These are phyloP conservation scores for Castanea crenata DNA, from an alignment of 306 rosid species.

Conservation along the genomic window DNA sequence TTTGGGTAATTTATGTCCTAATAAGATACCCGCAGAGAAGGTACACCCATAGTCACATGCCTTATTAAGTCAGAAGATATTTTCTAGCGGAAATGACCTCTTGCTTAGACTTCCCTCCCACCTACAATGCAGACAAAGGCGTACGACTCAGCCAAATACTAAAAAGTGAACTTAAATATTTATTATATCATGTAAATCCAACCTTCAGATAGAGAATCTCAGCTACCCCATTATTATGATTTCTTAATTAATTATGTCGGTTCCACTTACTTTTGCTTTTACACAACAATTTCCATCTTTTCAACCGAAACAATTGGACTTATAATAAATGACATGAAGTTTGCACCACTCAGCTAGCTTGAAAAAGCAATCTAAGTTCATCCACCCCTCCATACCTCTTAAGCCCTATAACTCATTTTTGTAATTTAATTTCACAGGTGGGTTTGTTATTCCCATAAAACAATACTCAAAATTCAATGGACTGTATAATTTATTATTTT, in stretches of 20 bases:
- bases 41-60: too few species aligned
- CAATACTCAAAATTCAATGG: conserved; percentile 3
- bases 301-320: background rate
- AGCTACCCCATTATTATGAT: background rate
- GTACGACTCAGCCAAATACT: background rate
- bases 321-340: background rate
- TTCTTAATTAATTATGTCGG: background rate
- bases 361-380: background rate
- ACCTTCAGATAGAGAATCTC: conserved; percentile 4
- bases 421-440: conserved; percentile 2
- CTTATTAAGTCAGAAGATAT: background rate
- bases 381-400: background rate
- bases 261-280: background rate
- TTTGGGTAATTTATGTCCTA: too few species aligned
- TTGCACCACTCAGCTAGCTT: background rate
- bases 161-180: too few species aligned
- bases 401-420: background rate
- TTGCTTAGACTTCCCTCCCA: background rate
- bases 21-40: too few species aligned
- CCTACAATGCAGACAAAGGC: background rate
- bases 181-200: background rate
- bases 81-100: background rate
- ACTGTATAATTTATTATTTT: too few species aligned
- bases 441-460: background rate
- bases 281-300: background rate